Evolutionary conservation across 2,329 filamentous ascomycete species (phyloP).

Genomic region (Ilyonectria sp.): DNA sequence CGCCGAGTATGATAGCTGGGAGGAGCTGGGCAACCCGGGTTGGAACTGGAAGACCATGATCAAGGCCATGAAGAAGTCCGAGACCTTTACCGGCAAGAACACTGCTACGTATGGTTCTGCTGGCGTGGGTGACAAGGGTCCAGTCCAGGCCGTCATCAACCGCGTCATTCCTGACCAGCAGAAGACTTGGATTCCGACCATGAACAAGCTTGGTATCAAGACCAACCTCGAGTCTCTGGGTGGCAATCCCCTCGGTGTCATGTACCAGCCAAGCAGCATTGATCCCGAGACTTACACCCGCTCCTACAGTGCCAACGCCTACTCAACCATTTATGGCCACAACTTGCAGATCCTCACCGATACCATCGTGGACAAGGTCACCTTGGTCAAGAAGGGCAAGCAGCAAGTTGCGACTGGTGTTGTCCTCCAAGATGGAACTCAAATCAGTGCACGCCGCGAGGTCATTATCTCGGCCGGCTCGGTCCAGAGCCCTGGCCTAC

Average conservation of each 20-base stretch:
- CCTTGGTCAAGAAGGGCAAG: conserved; percentile 36
- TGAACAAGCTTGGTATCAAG: conserved; percentile 57
- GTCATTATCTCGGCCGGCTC: conserved; percentile 31
- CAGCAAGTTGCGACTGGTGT: conserved; percentile 40
- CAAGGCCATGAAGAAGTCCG: conserved; percentile 47
- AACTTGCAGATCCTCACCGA: conserved; percentile 54
- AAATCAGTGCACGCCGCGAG: conserved; percentile 36
- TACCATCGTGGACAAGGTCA: conserved; percentile 41
- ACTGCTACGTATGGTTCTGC: conserved; percentile 31
- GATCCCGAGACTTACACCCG: conserved; percentile 60
- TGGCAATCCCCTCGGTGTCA: conserved; percentile 63
- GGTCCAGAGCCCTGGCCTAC: conserved; percentile 30
- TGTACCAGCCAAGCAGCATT: conserved; percentile 64
- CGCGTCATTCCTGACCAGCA: conserved; percentile 60
- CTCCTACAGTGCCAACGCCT: conserved; percentile 63
- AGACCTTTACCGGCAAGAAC: conserved; percentile 39
- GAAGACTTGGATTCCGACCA: conserved; percentile 58
- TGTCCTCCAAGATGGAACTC: conserved; percentile 27
- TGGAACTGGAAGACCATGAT: conserved; percentile 58
- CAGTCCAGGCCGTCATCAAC: conserved; percentile 53
- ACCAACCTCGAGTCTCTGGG: conserved; percentile 59
- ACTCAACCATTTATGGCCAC: conserved; percentile 56
- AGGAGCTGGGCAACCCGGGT: conserved; percentile 53
- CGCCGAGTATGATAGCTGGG: conserved; percentile 57
- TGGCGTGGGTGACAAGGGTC: conserved; percentile 29